Percentiles rank a stretch among this genome's conserved stretches.
These are phyloP conservation scores for Macadamia tetraphylla DNA, from an alignment of 164 flowering plant genomes.

Conservation along the genomic window DNA sequence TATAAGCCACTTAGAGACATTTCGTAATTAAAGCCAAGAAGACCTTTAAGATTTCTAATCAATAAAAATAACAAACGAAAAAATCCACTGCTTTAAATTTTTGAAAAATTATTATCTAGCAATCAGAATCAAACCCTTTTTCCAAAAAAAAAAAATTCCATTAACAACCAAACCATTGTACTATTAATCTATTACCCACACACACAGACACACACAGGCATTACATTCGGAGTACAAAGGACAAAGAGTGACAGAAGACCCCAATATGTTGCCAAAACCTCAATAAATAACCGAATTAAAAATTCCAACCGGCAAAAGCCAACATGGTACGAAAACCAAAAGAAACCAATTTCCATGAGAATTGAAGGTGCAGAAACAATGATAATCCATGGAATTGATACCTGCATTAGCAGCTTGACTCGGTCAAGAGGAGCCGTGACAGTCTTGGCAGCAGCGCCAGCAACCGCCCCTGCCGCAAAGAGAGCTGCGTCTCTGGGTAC, in stretches of 20 bases:
- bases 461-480: constrained; percentile 80
- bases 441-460: constrained; percentile 86
- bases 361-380: background rate
- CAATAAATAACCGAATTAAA: background rate
- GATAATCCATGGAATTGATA: background rate
- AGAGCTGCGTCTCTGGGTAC: constrained; percentile 78
- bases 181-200: too few relatives aligned
- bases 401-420: constrained; percentile 90
- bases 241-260: background rate
- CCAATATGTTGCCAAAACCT: background rate
- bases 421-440: constrained; percentile 91
- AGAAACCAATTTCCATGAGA: background rate
- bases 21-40: constrained; percentile 2
- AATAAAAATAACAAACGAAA: background rate
- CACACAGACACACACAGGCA: too few relatives aligned
- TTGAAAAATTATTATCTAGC: too few relatives aligned
- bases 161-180: too few relatives aligned
- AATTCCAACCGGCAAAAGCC: background rate
- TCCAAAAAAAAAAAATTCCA: too few relatives aligned
- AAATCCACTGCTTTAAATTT: too few relatives aligned
- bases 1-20: background rate
- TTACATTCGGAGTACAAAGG: background rate
- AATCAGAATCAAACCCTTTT: too few relatives aligned
- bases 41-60: background rate
- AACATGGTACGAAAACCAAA: constrained; percentile 1